phyloP scores from a whole-genome alignment of 2,329 filamentous ascomycete genomes.

The Claviceps cyperi region DNA sequence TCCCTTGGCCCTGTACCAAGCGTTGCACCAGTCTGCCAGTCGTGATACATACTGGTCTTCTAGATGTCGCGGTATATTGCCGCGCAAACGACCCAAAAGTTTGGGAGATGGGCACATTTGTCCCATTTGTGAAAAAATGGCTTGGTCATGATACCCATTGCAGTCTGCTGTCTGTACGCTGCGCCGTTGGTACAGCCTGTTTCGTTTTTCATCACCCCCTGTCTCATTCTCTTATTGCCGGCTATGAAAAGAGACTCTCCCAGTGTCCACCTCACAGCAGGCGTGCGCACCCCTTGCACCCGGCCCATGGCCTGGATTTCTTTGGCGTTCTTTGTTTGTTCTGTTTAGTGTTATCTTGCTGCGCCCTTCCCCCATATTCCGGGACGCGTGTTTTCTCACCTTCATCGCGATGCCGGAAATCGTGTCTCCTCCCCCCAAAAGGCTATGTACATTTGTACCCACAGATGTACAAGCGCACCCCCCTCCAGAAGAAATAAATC shows the following conservation, averaged over 20 bases:
- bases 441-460: background rate
- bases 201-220: background rate
- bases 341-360: background rate
- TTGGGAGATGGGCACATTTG: background rate
- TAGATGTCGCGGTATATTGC: background rate
- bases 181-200: background rate
- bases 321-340: background rate
- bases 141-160: background rate
- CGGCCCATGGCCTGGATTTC: slow-evolving; percentile 7
- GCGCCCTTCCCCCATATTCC: background rate
- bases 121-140: background rate
- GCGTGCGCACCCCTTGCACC: slow-evolving; percentile 7
- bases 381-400: background rate
- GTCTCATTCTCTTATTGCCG: background rate
- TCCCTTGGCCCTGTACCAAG: background rate
- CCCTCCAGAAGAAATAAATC: background rate
- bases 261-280: slow-evolving; percentile 3
- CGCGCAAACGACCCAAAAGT: background rate
- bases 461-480: background rate
- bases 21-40: background rate
- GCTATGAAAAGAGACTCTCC: background rate
- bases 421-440: background rate
- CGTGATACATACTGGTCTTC: background rate
- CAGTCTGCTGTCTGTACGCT: background rate
- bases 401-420: background rate